Percentiles rank a stretch among this genome's conserved stretches.
These are phyloP conservation scores for Cystoderma amianthinum DNA, from an alignment of 768 basidiomycete species.

Conservation along the genomic window DNA sequence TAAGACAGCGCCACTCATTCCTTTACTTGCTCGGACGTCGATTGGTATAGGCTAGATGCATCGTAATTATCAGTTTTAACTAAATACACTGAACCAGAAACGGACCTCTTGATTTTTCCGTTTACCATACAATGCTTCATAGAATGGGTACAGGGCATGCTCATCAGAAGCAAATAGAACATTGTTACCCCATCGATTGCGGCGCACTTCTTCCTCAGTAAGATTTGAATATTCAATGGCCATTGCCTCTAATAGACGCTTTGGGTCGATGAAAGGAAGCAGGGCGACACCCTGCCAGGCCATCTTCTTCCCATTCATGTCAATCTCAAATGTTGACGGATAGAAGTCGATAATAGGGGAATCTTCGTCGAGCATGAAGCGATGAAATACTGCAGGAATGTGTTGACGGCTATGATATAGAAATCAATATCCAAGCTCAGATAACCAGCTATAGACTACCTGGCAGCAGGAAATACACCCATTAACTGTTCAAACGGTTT, in stretches of 20 bases:
- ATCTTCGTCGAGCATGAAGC: constrained; percentile 77
- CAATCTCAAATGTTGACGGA: constrained; percentile 85
- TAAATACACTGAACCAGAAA: constrained; percentile 4
- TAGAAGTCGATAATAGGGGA: constrained; percentile 98
- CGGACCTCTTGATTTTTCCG: constrained; percentile 74
- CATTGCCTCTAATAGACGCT: constrained; percentile 82
- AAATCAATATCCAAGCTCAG: constrained; percentile 1
- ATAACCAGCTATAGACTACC: constrained; percentile 33
- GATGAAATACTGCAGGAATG: constrained; percentile 81
- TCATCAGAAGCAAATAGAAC: constrained; percentile 79
- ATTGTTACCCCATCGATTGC: constrained; percentile 84
- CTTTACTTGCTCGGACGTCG: constrained; percentile 61
- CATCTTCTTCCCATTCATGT: constrained; percentile 99
- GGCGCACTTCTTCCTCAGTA: constrained; percentile 70
- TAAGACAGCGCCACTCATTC: constrained; percentile 73
- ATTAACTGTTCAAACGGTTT: constrained; percentile 97
- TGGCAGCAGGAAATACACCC: constrained; percentile 95
- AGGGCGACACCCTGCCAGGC: constrained; percentile 98
- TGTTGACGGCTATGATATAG: constrained; percentile 61
- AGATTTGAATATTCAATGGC: constrained; percentile 57
- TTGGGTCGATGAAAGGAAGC: constrained; percentile 90
- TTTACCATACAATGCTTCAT: constrained; percentile 88
- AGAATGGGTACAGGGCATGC: constrained; percentile 80
- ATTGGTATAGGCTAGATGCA: constrained; percentile 62
- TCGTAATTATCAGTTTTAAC: too few relatives aligned